These are phyloP conservation scores for Sabuloglossum arenarium DNA, from an alignment of 495 filamentous ascomycete species.

Conservation along the genomic window DNA sequence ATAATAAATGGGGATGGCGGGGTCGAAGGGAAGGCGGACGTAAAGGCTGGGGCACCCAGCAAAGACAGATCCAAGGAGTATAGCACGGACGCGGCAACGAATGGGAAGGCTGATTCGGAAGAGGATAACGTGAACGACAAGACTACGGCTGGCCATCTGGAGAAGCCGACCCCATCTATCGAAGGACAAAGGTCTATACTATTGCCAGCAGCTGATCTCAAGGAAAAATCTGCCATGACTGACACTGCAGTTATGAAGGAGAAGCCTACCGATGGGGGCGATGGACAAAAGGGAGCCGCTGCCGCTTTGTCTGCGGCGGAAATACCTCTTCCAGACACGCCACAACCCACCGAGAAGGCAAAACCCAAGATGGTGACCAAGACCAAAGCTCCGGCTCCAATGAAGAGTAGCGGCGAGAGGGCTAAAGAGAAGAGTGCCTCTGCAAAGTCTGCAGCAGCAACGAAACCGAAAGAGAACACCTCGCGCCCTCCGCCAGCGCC, in stretches of 20 bases:
- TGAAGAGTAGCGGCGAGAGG: background rate
- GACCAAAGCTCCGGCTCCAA: background rate
- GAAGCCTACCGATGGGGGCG: background rate
- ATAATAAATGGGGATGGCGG: conserved; percentile 1
- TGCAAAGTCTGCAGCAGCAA: background rate
- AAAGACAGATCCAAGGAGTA: background rate
- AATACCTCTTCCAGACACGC: background rate
- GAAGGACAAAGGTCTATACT: background rate
- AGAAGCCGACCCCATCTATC: background rate
- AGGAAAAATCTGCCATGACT: background rate
- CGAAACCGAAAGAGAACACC: background rate
- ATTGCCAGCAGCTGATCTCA: background rate
- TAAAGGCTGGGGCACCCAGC: background rate
- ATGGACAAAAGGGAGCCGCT: background rate
- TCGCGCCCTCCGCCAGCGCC: background rate
- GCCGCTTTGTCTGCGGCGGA: background rate
- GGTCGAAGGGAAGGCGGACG: background rate
- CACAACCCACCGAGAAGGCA: background rate
- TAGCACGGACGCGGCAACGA: background rate
- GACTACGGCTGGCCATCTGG: background rate
- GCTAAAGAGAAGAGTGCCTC: background rate
- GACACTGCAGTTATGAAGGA: background rate
- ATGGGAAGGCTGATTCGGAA: background rate
- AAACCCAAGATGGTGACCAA: background rate
- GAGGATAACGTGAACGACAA: background rate